These are phyloP conservation scores for Mucor mucedo DNA, from an alignment of 371 early-diverging fungal genomes.

Conservation along the genomic window DNA sequence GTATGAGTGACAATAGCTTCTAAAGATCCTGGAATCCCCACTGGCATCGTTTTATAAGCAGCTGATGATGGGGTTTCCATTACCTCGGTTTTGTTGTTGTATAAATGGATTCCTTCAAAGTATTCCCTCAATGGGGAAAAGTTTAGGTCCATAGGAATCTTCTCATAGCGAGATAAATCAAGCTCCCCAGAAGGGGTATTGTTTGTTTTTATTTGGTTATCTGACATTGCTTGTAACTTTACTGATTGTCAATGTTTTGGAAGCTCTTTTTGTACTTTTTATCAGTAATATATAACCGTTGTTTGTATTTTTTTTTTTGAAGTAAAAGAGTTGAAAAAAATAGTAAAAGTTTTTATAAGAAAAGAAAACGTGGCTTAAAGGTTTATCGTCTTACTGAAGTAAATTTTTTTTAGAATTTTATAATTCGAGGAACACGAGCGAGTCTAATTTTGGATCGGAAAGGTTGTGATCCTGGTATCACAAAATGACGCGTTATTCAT, in stretches of 20 bases:
- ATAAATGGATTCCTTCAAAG: neutral
- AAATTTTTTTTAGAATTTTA: neutral
- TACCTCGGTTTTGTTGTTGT: neutral
- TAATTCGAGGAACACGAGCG: neutral
- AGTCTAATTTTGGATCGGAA: neutral
- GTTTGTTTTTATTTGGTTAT: neutral
- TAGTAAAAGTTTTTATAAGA: neutral
- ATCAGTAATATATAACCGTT: no score
- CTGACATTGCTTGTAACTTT: neutral
- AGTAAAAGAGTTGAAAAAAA: neutral
- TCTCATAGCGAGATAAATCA: neutral
- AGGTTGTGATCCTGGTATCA: neutral
- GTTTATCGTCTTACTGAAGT: no score
- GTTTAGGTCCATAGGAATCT: conserved; percentile 10
- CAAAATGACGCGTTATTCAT: neutral
- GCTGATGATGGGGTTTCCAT: neutral
- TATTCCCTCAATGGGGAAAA: conserved; percentile 3
- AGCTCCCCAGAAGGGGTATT: neutral
- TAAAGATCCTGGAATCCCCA: neutral
- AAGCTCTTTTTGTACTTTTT: no score
- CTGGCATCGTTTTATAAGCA: neutral
- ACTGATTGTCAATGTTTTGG: neutral
- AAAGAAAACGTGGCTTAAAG: no score
- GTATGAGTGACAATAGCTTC: neutral
- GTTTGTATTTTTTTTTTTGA: no score